Evolutionary conservation across 139 green algal species (phyloP).

Genomic region (Ettlia oleoabundans): DNA sequence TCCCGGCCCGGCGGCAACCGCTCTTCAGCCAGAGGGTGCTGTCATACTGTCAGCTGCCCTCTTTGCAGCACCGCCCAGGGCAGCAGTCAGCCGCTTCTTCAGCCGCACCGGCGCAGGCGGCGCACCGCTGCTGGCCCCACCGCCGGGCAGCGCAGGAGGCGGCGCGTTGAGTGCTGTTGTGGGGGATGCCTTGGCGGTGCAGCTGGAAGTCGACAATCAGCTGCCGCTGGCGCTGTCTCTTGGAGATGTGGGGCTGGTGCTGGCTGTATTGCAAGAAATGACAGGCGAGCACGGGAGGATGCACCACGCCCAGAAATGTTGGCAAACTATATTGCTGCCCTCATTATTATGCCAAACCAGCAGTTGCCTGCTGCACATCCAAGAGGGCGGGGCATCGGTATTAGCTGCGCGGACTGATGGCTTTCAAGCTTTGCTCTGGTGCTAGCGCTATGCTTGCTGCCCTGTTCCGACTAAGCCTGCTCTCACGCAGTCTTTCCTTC

Average conservation of each 20-base stretch:
- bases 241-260: conserved; percentile 17
- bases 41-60: neutral
- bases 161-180: conserved; percentile 40
- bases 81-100: conserved; percentile 54
- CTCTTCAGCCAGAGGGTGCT: neutral
- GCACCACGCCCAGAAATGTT: too few relatives aligned
- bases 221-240: conserved; percentile 35
- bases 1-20: neutral
- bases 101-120: neutral
- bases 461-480: too few relatives aligned
- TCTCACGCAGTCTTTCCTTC: too few relatives aligned
- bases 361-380: too few relatives aligned
- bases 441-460: too few relatives aligned
- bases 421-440: too few relatives aligned
- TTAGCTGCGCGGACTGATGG: too few relatives aligned
- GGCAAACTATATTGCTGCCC: too few relatives aligned
- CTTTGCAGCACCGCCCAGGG: conserved; percentile 6
- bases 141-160: neutral
- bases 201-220: conserved; percentile 43
- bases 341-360: too few relatives aligned
- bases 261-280: conserved; percentile 44
- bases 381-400: too few relatives aligned
- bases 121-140: conserved; percentile 15
- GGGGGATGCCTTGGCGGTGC: conserved; percentile 49
- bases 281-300: neutral